Base-by-base conservation (phyloP, 192 early-diverging fungal species). In the Polychytrium aggregatum region DNA sequence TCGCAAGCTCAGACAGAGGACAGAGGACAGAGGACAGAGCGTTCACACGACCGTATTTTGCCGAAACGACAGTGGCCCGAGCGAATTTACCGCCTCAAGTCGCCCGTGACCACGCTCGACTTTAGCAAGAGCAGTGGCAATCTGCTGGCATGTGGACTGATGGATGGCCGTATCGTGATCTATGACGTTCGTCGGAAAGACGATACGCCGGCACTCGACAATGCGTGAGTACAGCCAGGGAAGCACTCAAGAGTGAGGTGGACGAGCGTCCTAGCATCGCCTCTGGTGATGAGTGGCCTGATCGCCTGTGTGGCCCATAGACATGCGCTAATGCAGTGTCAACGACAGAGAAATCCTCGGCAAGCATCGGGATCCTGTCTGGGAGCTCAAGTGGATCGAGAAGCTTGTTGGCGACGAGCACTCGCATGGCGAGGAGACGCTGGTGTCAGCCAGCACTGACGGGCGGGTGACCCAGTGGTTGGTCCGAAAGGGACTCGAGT, bases 321-420 rank as follows among this genome's bases (percentile, higher is more conserved):
- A n/a, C n/a, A n/a, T n/a, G n/a, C n/a, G n/a, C n/a, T n/a, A n/a
- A 2, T 1, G 31, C 26, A 9, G 10, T 0, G 39, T 38, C 35
- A 42, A 28, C 2, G n/a, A 1, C 46, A 68, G 67, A 39, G 60
- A 74, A 31, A 63, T 59, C 16, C 40, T 46, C 17, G 76, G 74
- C 24, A 79, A 75, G 44, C 77, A 79, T 44, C 64, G 70, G 34
- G 77, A 79, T 53, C 73, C 77, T 3, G 65, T 79, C 0, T 79
- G 77, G 77, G 75, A 79, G 56, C 56, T 79, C 14, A 67, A 68
- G 36, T 79, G 77, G 77, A 67, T 79, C 10, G 73, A 77, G 48
- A 55, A 60, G 7, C 59, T 61, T 3, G 46, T 61, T 13, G 67
- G 67, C 16, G 74, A 77, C 30, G 75, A 77, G 52, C 67, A 72